Percentiles rank a stretch among this genome's conserved stretches.
phyloP scores from a whole-genome alignment of 768 basidiomycete species.

The Mycena galopus region DNA sequence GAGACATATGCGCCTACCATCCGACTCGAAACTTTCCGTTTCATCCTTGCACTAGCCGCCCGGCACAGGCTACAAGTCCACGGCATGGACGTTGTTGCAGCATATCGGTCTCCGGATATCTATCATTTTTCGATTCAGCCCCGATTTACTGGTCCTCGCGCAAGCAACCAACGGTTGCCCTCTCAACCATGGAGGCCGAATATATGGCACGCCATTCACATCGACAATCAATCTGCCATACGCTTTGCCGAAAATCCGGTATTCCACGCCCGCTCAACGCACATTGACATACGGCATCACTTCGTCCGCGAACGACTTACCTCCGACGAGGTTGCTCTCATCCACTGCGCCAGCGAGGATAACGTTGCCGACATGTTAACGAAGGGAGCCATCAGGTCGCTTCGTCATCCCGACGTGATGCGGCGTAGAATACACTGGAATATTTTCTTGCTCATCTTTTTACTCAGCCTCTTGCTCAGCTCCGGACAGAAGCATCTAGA shows the following conservation, averaged over 20 bases:
- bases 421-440: background rate
- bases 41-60: no score
- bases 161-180: background rate
- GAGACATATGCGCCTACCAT: no score
- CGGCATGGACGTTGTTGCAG: no score
- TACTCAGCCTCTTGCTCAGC: background rate
- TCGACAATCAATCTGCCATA: background rate
- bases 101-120: background rate
- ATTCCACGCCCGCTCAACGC: background rate
- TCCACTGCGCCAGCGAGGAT: background rate
- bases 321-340: background rate
- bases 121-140: background rate
- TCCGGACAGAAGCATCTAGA: background rate
- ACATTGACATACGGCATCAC: background rate
- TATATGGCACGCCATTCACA: background rate
- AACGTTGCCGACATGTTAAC: background rate
- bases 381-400: background rate
- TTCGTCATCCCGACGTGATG: background rate
- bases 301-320: background rate
- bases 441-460: no score
- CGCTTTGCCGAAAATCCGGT: background rate
- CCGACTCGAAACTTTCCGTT: no score
- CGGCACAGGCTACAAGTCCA: no score
- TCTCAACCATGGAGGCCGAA: background rate
- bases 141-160: background rate